A percentile compares a stretch with the other conserved stretches of the same genome.
phyloP scores from a whole-genome alignment of 805 yeast genomes.

The Yarrowia deformans region DNA sequence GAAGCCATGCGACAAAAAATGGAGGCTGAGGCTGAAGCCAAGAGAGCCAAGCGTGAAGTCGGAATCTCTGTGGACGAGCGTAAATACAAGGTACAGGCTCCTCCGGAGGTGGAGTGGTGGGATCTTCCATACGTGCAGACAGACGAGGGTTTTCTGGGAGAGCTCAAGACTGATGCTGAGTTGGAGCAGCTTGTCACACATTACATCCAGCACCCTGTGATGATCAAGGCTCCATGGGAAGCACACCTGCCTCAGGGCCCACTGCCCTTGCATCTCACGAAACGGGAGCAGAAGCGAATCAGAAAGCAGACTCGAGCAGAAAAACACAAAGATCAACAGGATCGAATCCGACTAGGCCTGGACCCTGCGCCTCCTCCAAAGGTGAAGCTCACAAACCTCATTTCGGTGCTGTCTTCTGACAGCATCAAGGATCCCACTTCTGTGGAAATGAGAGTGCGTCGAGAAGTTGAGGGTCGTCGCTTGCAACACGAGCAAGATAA shows the following conservation, averaged over 20 bases:
- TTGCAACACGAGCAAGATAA: conserved; percentile 67
- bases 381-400: conserved; percentile 80
- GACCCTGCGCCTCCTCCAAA: conserved; percentile 91
- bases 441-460: conserved; percentile 73
- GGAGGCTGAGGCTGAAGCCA: conserved; percentile 48
- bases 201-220: conserved; percentile 86
- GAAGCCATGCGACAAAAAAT: conserved; percentile 50
- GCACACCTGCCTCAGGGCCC: conserved; percentile 52
- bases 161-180: conserved; percentile 31
- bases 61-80: conserved; percentile 65
- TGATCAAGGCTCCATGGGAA: conserved; percentile 67
- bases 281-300: conserved; percentile 74
- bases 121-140: conserved; percentile 64
- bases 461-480: conserved; percentile 70
- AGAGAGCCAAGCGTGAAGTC: conserved; percentile 58
- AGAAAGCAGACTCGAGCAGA: conserved; percentile 73
- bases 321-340: conserved; percentile 73
- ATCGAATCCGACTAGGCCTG: conserved; percentile 77
- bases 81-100: conserved; percentile 55
- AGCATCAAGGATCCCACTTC: conserved; percentile 89
- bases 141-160: conserved; percentile 45
- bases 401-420: conserved; percentile 84
- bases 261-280: conserved; percentile 68
- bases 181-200: conserved; percentile 61
- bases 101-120: conserved; percentile 91